Evolutionary conservation across 495 filamentous ascomycete species (phyloP), one percentile per base, ranked within the genome.

Genomic region (Xylaria castorea): DNA sequence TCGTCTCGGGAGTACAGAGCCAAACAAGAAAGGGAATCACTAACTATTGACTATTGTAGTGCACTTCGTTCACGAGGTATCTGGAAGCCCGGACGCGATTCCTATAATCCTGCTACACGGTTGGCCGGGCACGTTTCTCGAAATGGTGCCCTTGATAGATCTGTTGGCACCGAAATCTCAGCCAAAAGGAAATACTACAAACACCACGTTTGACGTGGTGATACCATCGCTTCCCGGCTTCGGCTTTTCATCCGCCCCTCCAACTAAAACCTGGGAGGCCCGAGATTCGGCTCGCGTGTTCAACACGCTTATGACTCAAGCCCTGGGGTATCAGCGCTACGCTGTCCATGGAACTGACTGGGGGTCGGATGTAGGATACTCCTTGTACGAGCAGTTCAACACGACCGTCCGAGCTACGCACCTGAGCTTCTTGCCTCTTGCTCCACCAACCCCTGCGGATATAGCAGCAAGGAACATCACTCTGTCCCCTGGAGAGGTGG

Each of bases 291-390:
- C 32, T 6, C 57, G 57, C 34, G 57, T 61, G 7, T 61, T 61
- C 34, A 61, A 61, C 32, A 61, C 5, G 34, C 57, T 61, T 12
- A 61, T 61, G 57, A 61, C 32, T 34, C 16, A 61, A 38, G 57
- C 57, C 6, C 73, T 83, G 14, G 79, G 77, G 1, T 83, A 81
- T 51, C 7, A 67, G 2, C 67, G 40, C 32, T 81, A 77, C 66
- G 74, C 75, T 18, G 71, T 71, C 5, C 79, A 81, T 48, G 79
- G 80, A 9, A 77, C 79, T 5, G 82, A 83, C 70, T 83, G 77
- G 74, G 82, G 82, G 25, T 67, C 71, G 18, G 63, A 75, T 36
- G 67, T 82, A 22, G 71, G 68, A 1, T 75, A 76, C 48, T 38
- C 74, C 1, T 75, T 76, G 34, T 79, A 81, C 48, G 53, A 66